Conservation (phyloP, 345 rosid genomes). For the Brassica rapa region DNA sequence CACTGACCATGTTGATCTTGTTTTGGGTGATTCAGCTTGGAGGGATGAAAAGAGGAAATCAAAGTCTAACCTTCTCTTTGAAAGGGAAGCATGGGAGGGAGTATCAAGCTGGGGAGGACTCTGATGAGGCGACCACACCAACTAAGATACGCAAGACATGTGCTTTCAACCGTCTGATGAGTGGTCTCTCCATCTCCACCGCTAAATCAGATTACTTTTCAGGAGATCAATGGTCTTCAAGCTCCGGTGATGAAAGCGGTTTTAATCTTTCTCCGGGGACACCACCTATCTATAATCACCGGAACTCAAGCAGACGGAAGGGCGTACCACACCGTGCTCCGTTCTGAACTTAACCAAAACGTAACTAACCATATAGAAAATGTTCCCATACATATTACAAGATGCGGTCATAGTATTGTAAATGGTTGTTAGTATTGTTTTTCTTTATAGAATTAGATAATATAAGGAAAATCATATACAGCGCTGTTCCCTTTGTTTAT, state of each 20-base stretch:
- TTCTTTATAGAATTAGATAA: neutral
- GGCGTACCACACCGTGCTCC: slow-evolving; percentile 90
- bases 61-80: slow-evolving; percentile 59
- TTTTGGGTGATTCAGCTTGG: slow-evolving; percentile 53
- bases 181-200: slow-evolving; percentile 53
- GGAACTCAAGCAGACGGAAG: slow-evolving; percentile 75
- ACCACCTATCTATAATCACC: slow-evolving; percentile 60
- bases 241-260: slow-evolving; percentile 67
- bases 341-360: slow-evolving; percentile 34
- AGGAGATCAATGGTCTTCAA: slow-evolving; percentile 44
- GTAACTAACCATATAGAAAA: slow-evolving; percentile 13
- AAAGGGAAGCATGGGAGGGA: slow-evolving; percentile 54
- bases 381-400: neutral
- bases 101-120: slow-evolving; percentile 54
- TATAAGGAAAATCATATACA: neutral
- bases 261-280: slow-evolving; percentile 60
- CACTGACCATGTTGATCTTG: slow-evolving; percentile 11
- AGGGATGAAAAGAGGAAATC: slow-evolving; percentile 67
- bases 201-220: slow-evolving; percentile 32
- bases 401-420: slow-evolving; percentile 1
- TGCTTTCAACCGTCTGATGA: slow-evolving; percentile 64
- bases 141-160: slow-evolving; percentile 63
- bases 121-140: slow-evolving; percentile 72
- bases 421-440: slow-evolving; percentile 19
- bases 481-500: neutral